Base-by-base conservation (phyloP, 306 rosid genomes). In the Vicia faba region DNA sequence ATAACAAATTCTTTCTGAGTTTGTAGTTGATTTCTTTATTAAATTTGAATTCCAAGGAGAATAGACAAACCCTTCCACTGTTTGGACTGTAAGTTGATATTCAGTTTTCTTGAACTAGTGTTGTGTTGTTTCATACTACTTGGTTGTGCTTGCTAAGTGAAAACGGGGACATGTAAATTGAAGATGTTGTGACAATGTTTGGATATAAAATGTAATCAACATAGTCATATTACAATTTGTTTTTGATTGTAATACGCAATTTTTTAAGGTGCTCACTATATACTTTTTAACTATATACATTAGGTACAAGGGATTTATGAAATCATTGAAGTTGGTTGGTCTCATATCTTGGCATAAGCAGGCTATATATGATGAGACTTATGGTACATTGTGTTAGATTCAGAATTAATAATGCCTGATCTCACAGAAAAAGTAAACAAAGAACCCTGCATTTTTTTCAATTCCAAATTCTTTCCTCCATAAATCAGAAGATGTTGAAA, bases 81-180 rank as follows among this genome's bases (percentile, higher is more conserved):
- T 36, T 68, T 51, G 45, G 26, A 31, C 45, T 79, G 73, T 57
- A 14, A 55, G 70, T 57, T 57, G 9, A 79, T 45, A 51, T 63
- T 49, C 54, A 71, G 56, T 5, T 26, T 55, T 70, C 45, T 28
- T 23, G 67, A 33, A 8, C 5, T 15, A 7, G 51, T 69, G 79
- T 53, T 61, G 54, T 69, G 65, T 75, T 69, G 75, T 75, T 75
- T 75, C 70, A 75, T 68, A 68, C 80, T 40, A 28, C 4, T 50
- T 53, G 60, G 61, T 51, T 76, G 50, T 75, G 59, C 40, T 50
- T 68, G 29, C 13, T 9, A 50, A 9, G 56, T 50, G 75, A 45
- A 67, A 36, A 44, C 18, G 12, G 62, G 40, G 38, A 36, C 36
- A 50, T 56, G 53, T 19, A 46, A 57, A 57, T 31, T 64, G 36